Conservation (phyloP, 805 yeast species). For the Scheffersomyces lignosus region DNA sequence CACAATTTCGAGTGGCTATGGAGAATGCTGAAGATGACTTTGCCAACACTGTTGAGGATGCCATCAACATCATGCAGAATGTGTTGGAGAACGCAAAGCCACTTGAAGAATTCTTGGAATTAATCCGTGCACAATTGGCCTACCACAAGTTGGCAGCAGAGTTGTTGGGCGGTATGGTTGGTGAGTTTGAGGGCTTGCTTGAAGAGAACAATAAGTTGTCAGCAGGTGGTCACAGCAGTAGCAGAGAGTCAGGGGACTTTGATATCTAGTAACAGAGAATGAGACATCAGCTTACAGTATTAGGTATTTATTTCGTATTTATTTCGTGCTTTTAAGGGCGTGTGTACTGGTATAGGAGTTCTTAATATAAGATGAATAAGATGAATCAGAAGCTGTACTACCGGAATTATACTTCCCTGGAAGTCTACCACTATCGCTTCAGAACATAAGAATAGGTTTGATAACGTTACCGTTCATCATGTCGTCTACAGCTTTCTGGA, state of each 20-base stretch:
- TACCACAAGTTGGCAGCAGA: constrained; percentile 76
- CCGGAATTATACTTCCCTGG: neutral
- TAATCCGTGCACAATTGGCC: constrained; percentile 76
- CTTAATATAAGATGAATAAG: neutral
- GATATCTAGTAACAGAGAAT: constrained; percentile 26
- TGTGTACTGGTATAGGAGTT: neutral
- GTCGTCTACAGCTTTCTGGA: constrained; percentile 8
- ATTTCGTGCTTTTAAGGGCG: too few relatives aligned
- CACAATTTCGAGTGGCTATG: constrained; percentile 71
- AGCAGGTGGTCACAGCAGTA: constrained; percentile 8
- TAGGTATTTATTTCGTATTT: too few relatives aligned
- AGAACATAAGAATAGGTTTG: constrained; percentile 7
- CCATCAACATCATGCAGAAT: constrained; percentile 78
- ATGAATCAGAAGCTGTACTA: neutral
- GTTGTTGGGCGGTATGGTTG: constrained; percentile 61
- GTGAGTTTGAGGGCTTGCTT: constrained; percentile 60
- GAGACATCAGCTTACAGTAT: too few relatives aligned
- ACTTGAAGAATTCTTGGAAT: constrained; percentile 62
- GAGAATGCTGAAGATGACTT: constrained; percentile 87
- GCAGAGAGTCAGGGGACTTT: constrained; percentile 32
- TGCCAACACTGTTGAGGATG: constrained; percentile 87
- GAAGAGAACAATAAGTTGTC: constrained; percentile 40
- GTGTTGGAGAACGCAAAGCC: constrained; percentile 72
- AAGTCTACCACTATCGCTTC: neutral
- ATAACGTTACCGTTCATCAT: constrained; percentile 7